Evolutionary conservation across 306 rosid species (phyloP), one percentile per base, ranked within the genome.

Genomic region (Styphnolobium japonicum): DNA sequence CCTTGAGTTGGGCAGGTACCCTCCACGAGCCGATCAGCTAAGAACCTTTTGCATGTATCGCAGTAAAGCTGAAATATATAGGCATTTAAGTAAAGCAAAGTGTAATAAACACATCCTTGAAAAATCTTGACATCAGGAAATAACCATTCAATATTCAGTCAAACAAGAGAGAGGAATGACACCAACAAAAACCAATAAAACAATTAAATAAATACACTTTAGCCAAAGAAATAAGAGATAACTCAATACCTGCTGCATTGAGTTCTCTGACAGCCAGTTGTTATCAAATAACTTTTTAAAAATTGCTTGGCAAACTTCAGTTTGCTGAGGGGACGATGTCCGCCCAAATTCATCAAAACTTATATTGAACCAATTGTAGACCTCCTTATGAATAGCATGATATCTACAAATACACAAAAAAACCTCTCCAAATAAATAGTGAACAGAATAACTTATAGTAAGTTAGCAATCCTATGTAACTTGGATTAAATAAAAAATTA

Each of bases 261-360:
- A 87, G 87, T 89, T 93, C 83, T 95, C 98, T 0, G 97, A 76
- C 7, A 95, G 93, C 96, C 98, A 93, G 2, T 84, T 84, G 85
- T 91, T 92, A 31, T 90, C 93, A 83, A 67, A 65, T 48, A 95
- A 64, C 45, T 76, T 91, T 64, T 82, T 86, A 76, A 92, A 95
- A 78, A 95, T 91, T 42, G 84, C 92, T 80, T 95, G 98, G 80
- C 98, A 95, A 74, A 90, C 90, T 81, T 95, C 98, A 7, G 98
- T 95, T 56, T 95, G 98, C 77, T 91, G 86, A 6, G 98, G 93
- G 21, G 85, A 6, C 0, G 98, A 95, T 3, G 98, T 95, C 15
- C 98, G 91, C 39, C 98, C 98, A 85, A 95, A 95, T 80, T 95
- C 86, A 67, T 95, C 98, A 81, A 92, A 95, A 78, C 93, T 91